These are phyloP conservation scores for Barnettozyma sucrosica DNA, from an alignment of 805 yeast species.

Conservation along the genomic window DNA sequence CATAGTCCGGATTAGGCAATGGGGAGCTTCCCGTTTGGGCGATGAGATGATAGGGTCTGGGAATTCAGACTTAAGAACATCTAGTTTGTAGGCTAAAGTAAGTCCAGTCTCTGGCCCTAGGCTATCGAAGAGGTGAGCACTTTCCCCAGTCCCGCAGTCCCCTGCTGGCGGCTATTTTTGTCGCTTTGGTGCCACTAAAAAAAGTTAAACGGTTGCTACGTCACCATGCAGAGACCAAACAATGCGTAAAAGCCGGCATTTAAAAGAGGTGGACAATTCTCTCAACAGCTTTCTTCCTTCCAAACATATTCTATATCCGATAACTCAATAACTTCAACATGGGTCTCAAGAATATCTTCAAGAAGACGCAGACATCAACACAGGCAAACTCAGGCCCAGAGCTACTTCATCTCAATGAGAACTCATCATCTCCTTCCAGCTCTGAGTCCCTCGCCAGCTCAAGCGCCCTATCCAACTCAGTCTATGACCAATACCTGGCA, in stretches of 20 bases:
- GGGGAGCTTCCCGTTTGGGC: not conserved
- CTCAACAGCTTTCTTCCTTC: not conserved
- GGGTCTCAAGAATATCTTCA: not conserved
- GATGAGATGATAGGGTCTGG: not conserved
- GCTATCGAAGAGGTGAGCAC: not conserved
- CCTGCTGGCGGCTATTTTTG: not conserved
- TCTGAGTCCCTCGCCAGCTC: not conserved
- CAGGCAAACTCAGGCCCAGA: not conserved
- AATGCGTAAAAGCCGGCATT: not conserved
- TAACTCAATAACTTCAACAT: not conserved
- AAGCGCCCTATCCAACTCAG: not conserved
- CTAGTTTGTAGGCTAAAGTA: not conserved
- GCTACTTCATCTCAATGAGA: not conserved
- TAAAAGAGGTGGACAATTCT: not conserved
- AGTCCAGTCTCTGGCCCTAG: not conserved
- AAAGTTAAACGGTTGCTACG: not conserved
- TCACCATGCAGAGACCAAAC: not conserved
- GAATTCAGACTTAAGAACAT: not conserved
- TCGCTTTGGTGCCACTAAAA: not conserved
- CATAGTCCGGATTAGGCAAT: not conserved
- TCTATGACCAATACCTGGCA: slow-evolving; percentile 12
- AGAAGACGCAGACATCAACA: not conserved
- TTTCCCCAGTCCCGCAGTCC: not conserved
- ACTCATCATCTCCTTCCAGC: not conserved
- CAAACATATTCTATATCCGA: not conserved